Percentiles rank a stretch among this genome's conserved stretches.
phyloP scores from a whole-genome alignment of 1,139 yeast genomes.

The Taphrina wiesneri region DNA sequence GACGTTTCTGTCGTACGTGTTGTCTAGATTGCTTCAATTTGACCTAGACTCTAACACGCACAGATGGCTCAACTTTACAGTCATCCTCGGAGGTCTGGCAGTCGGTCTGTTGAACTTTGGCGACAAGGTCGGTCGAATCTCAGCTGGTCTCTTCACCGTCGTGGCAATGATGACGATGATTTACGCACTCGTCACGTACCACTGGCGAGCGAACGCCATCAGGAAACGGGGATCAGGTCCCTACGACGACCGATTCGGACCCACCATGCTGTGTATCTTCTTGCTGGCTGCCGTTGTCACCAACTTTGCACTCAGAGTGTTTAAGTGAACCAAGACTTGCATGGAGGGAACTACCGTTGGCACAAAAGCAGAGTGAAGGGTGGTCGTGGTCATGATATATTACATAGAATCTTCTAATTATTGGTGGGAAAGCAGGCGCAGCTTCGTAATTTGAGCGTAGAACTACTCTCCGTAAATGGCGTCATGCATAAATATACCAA shows the following conservation, averaged over 20 bases:
- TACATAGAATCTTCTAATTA: background rate
- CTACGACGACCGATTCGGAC: constrained; percentile 96
- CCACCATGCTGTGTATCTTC: constrained; percentile 96
- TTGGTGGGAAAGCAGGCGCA: background rate
- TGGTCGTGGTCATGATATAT: background rate
- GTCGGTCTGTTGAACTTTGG: constrained; percentile 95
- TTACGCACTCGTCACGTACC: constrained; percentile 91
- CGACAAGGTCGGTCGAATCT: constrained; percentile 85
- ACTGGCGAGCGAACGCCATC: constrained; percentile 99
- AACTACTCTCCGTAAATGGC: background rate
- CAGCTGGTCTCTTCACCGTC: constrained; percentile 91
- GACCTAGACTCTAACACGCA: constrained; percentile 42
- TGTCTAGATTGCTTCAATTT: background rate
- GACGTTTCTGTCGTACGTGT: constrained; percentile 48
- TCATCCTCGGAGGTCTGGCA: constrained; percentile 92
- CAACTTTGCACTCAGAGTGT: constrained; percentile 44
- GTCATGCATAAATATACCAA: background rate
- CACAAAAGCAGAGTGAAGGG: background rate
- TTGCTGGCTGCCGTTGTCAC: constrained; percentile 51
- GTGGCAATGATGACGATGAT: constrained; percentile 96
- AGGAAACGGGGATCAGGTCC: constrained; percentile 98
- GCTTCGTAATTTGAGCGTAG: background rate
- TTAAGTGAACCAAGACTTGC: background rate
- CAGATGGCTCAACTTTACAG: constrained; percentile 98
- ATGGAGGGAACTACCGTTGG: too few relatives aligned